These are phyloP conservation scores for Fusarium aywerte DNA, from an alignment of 2,329 filamentous ascomycete species.

Conservation along the genomic window DNA sequence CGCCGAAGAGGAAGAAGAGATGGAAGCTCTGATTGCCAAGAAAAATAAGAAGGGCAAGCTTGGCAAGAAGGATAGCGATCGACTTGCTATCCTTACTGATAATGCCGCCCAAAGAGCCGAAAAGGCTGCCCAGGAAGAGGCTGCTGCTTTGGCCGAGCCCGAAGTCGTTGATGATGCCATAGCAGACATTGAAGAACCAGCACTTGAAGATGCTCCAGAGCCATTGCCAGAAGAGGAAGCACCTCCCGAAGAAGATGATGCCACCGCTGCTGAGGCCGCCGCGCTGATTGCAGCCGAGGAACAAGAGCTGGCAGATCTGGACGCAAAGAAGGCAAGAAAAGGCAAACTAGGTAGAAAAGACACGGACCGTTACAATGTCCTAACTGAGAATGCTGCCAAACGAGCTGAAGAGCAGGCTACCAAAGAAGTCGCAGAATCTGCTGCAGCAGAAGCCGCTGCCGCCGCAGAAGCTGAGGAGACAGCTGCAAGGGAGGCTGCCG, in stretches of 20 bases:
- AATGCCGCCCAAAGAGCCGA: constrained; percentile 26
- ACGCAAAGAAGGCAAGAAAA: constrained; percentile 63
- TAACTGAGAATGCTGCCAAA: constrained; percentile 50
- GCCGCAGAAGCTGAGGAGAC: constrained; percentile 27
- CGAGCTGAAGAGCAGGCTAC: constrained; percentile 50
- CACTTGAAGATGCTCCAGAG: constrained; percentile 24
- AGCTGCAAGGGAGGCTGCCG: constrained; percentile 1
- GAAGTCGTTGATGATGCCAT: constrained; percentile 26
- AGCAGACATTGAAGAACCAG: constrained; percentile 21
- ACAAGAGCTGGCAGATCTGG: constrained; percentile 54
- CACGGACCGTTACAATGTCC: constrained; percentile 55
- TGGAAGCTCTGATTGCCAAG: constrained; percentile 34
- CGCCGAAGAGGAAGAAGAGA: constrained; percentile 40
- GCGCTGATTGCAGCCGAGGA: constrained; percentile 47
- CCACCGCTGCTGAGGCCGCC: constrained; percentile 33
- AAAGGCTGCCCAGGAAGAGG: constrained; percentile 26
- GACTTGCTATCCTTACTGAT: constrained; percentile 36
- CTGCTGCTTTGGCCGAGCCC: constrained; percentile 31
- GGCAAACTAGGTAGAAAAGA: constrained; percentile 58
- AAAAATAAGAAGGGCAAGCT: constrained; percentile 39
- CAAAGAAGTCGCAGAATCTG: constrained; percentile 30
- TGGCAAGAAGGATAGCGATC: constrained; percentile 39
- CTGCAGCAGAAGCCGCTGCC: constrained; percentile 28
- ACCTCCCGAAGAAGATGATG: constrained; percentile 36
- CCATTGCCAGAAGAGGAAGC: constrained; percentile 30